Evolutionary conservation across 2,329 filamentous ascomycete species (phyloP), one percentile per base, ranked within the genome.

Genomic region (Fusarium sublunatum): DNA sequence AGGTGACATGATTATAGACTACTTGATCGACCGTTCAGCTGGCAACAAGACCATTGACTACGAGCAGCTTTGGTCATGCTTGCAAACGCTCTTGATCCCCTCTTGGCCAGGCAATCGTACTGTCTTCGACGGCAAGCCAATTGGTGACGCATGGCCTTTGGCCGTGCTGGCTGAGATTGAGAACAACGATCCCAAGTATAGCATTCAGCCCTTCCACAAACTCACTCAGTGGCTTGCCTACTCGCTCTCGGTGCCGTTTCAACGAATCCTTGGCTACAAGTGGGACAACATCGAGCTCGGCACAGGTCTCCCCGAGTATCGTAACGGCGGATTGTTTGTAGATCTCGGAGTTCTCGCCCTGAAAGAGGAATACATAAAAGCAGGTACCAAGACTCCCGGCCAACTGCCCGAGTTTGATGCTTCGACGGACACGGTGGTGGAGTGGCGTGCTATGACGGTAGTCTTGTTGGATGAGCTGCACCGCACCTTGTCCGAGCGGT

Each of bases 211-310:
- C 0, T 84, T 85, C 69, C 85, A 87, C 70, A 86, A 86, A 63
- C 80, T 91, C 8, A 91, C 89, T 0, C 89, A 91, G 71, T 91
- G 89, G 89, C 82, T 92, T 6, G 85, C 84, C 2, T 92, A 92
- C 74, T 91, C 88, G 0, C 78, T 92, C 7, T 91, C 89, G 77
- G 88, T 91, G 5, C 84, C 85, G 0, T 86, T 88, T 67, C 78
- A 82, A 43, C 79, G 80, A 2, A 73, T 87, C 1, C 75, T 88
- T 9, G 78, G 78, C 2, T 78, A 82, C 12, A 75, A 80, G 11
- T 86, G 85, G 75, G 77, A 75, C 8, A 85, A 85, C 34, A 74
- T 78, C 3, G 77, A 84, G 19, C 80, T 88, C 0, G 80, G 89
- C 8, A 92, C 89, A 0, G 89, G 87, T 0, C 77, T 92, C 4